Evolutionary conservation across 1,284 basidiomycete genomes (phyloP), one percentile per base, ranked within the genome.

Genomic region (Ganoderma lucidum): DNA sequence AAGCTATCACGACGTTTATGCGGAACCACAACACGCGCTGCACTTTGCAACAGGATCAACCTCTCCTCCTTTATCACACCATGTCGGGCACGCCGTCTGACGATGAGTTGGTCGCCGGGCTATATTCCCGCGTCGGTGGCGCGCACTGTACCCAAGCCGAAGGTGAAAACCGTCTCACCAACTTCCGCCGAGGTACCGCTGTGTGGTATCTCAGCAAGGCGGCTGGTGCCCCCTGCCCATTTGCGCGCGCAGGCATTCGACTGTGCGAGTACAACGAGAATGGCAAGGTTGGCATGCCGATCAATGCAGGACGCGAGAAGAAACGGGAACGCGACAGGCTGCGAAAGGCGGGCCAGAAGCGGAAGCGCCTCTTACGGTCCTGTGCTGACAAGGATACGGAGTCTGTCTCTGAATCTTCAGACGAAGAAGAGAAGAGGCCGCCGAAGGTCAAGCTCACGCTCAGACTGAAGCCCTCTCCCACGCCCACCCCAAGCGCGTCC

Each of bases 1-100:
- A 93, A 78, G 90, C 92, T 19, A 92, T 93, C 77, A 92, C 91
- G 4, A 92, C 90, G 23, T 93, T 92, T 78, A 90, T 93, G 73
- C 88, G 92, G 65, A 85, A 85, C 69, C 92, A 93, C 76, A 84
- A 90, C 71, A 80, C 86, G 59, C 90, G 92, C 63, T 93, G 92
- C 73, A 90, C 93, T 63, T 79, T 78, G 5, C 87, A 93, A 71
- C 86, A 91, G 73, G 91, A 93, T 77, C 86, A 89, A 58, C 91
- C 92, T 2, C 86, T 93, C 8, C 85, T 93, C 55, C 84, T 92
- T 53, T 88, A 88, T n/a, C 91, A 93, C 75, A 81, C 85, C 44
- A 84, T 93, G 53, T 92, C 91, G 17, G 92, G 92, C 73, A 92
- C 90, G 2, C 78, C 81, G 15, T 83, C 85, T 39, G 92, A 93